These are phyloP conservation scores for Nakaseomyces delphensis DNA, from an alignment of 1,139 yeast species.

Conservation along the genomic window DNA sequence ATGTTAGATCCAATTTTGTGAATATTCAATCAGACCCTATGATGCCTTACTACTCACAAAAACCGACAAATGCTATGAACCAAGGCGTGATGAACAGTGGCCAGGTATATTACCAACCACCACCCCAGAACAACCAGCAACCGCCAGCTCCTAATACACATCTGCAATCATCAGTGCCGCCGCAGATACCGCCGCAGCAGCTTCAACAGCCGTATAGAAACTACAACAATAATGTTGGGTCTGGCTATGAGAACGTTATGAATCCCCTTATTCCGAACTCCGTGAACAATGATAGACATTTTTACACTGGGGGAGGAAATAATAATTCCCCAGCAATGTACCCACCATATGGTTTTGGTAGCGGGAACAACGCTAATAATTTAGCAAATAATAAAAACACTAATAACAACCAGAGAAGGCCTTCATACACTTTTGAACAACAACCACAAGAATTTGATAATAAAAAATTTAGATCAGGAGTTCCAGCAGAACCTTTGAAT, in stretches of 20 bases:
- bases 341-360: background rate
- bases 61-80: background rate
- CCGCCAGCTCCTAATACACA: background rate
- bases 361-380: no score
- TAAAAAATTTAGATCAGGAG: background rate
- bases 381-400: background rate
- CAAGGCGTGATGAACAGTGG: background rate
- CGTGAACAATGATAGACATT: slow-evolving; percentile 3
- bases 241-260: slow-evolving; percentile 2
- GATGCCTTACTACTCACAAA: slow-evolving; percentile 3
- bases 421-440: background rate
- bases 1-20: slow-evolving; percentile 6
- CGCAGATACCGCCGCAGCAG: background rate
- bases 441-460: background rate
- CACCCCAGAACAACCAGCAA: background rate
- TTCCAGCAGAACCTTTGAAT: background rate
- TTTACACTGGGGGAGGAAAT: slow-evolving; percentile 1
- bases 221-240: background rate
- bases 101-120: slow-evolving; percentile 1
- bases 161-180: background rate
- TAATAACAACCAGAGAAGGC: background rate
- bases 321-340: background rate
- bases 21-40: background rate
- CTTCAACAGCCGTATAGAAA: background rate
- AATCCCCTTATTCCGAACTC: background rate